A percentile compares a stretch with the other conserved stretches of the same genome.
Conservation (phyloP, 192 early-diverging fungal species). For the Gigaspora rosea region DNA sequence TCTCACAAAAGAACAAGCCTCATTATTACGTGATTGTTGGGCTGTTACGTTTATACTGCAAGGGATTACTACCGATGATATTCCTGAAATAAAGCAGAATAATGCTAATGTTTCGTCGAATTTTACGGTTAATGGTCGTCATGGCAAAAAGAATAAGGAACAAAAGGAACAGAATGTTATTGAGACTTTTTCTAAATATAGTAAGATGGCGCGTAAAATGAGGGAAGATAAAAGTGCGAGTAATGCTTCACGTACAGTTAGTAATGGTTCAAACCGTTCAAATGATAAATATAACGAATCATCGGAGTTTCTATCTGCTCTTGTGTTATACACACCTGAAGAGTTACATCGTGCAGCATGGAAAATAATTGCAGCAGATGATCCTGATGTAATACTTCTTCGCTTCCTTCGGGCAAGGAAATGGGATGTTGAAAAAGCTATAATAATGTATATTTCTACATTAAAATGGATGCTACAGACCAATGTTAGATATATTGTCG, state of each 20-base stretch:
- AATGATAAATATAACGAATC: constrained; percentile 29
- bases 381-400: constrained; percentile 73
- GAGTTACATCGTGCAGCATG: constrained; percentile 59
- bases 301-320: constrained; percentile 1
- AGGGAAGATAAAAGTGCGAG: not conserved
- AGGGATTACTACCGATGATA: too few relatives aligned
- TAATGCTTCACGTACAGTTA: too few relatives aligned
- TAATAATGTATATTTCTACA: constrained; percentile 68
- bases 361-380: constrained; percentile 55
- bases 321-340: constrained; percentile 5
- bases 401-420: constrained; percentile 88
- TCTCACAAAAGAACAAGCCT: constrained; percentile 40
- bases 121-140: not conserved
- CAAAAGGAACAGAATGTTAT: not conserved
- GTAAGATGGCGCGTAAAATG: not conserved
- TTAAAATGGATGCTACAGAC: constrained; percentile 75
- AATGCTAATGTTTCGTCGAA: not conserved
- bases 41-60: constrained; percentile 3
- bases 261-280: not conserved
- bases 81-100: not conserved
- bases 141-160: not conserved
- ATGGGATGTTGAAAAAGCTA: constrained; percentile 78
- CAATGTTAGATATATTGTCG: constrained; percentile 51
- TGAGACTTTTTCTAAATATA: not conserved
- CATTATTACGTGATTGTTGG: constrained; percentile 42